These are phyloP conservation scores for Lachnellula suecica DNA, from an alignment of 2,329 filamentous ascomycete species.

Conservation along the genomic window DNA sequence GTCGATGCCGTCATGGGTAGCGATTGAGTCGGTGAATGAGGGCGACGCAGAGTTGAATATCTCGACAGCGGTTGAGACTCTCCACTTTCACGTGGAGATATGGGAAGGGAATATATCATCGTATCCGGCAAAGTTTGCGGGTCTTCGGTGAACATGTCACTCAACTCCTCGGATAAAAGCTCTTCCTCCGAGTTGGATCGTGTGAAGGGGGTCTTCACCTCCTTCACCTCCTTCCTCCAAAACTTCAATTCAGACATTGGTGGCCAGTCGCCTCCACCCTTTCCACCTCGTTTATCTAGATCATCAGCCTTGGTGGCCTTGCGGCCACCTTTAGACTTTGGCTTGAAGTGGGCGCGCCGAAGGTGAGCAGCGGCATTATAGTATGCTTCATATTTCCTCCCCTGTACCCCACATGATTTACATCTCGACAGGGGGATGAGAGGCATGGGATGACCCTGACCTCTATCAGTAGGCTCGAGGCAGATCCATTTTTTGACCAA, in stretches of 20 bases:
- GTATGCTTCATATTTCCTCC: slow-evolving; percentile 86
- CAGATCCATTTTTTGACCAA: slow-evolving; percentile 58
- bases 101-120: too few relatives aligned
- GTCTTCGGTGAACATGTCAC: too few relatives aligned
- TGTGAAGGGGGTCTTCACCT: too few relatives aligned
- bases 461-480: slow-evolving; percentile 52
- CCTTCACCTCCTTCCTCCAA: slow-evolving; percentile 54
- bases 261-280: slow-evolving; percentile 51
- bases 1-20: too few relatives aligned
- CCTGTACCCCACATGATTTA: slow-evolving; percentile 74
- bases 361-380: slow-evolving; percentile 93
- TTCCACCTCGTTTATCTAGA: slow-evolving; percentile 50
- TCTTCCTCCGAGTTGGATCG: too few relatives aligned
- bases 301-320: slow-evolving; percentile 27
- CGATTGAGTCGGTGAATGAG: too few relatives aligned
- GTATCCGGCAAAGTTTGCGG: too few relatives aligned
- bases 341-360: slow-evolving; percentile 81
- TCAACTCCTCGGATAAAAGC: too few relatives aligned
- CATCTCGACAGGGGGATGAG: slow-evolving; percentile 57
- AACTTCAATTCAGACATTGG: slow-evolving; percentile 55
- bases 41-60: too few relatives aligned
- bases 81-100: too few relatives aligned
- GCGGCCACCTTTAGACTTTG: slow-evolving; percentile 45
- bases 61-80: too few relatives aligned
- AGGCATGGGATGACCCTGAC: slow-evolving; percentile 47